A percentile compares a stretch with the other conserved stretches of the same genome.
Evolutionary conservation across 805 yeast genomes (phyloP).

Genomic region (Ogataea corticis): DNA sequence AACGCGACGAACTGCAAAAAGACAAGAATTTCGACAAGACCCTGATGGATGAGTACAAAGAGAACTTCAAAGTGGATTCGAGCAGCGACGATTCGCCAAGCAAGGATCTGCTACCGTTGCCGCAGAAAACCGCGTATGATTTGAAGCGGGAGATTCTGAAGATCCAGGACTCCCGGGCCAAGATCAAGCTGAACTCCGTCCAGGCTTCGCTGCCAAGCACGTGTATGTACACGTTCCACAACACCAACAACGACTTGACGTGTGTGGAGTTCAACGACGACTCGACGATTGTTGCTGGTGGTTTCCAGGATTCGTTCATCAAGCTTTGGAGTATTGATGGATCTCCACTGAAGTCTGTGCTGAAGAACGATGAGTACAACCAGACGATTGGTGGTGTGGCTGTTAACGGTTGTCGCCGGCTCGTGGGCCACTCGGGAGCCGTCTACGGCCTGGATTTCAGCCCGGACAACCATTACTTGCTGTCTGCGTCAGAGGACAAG

Average conservation of each 20-base stretch:
- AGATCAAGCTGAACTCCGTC: conserved; percentile 63
- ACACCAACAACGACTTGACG: conserved; percentile 87
- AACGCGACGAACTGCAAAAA: conserved; percentile 59
- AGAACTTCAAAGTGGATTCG: conserved; percentile 51
- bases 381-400: conserved; percentile 33
- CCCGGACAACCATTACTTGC: conserved; percentile 80
- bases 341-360: conserved; percentile 65
- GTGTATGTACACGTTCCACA: conserved; percentile 97
- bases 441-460: conserved; percentile 89
- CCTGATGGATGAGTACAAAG: conserved; percentile 66
- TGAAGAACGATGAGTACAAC: conserved; percentile 55
- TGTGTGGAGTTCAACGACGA: conserved; percentile 85
- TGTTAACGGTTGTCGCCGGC: conserved; percentile 41
- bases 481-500: conserved; percentile 88
- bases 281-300: conserved; percentile 85
- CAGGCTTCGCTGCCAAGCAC: conserved; percentile 91
- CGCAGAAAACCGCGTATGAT: conserved; percentile 77
- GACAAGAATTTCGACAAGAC: conserved; percentile 37
- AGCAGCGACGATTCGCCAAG: conserved; percentile 68
- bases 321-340: conserved; percentile 95
- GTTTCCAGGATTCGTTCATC: conserved; percentile 89
- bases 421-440: conserved; percentile 93
- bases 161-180: conserved; percentile 80
- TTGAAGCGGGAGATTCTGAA: conserved; percentile 74
- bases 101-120: conserved; percentile 78